Evolutionary conservation across 2,329 filamentous ascomycete species (phyloP), one percentile per base, ranked within the genome.

Genomic region (Trichoderma sp.): DNA sequence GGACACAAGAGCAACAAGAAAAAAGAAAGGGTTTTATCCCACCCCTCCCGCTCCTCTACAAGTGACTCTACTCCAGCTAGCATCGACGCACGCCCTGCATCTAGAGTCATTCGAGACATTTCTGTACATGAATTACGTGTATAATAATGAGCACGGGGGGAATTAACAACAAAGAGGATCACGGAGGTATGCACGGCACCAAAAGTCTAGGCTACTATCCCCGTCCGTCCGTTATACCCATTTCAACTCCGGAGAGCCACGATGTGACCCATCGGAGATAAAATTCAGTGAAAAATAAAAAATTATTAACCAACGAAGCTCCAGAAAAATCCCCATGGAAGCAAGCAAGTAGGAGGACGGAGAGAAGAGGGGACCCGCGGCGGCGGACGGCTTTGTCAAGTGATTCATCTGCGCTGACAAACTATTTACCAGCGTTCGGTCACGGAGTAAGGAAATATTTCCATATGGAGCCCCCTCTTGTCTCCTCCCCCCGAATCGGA

Each of bases 221-320:
- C 66, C 66, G 66, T 69, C 66, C 66, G 66, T 69, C 21, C 64
- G 29, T 59, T 59, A 59, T 59, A 59, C 45, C 66, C 66, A 69
- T 56, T 11, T 18, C 33, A 33, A 35, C 35, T 29, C 66, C 66
- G 66, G 50, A 27, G 50, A n/a, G 41, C 41, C 50, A 59, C 66
- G 66, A 59, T 59, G 45, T 38, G 66, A 56, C 66, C 45, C 66
- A 69, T 69, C 66, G 66, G 66, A 69, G 66, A 69, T 69, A 69
- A 59, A 69, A 33, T 27, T 27, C 27, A 35, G 11, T 33, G 14
- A 18, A 56, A 35, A 35, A 1, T 11, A 24, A 21, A 56, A 53
- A 53, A 45, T 56, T 9, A 45, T 45, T 8, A n/a, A 45, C 41
- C 41, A 45, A 45, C 41, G 18, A 45, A 45, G 41, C 41, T 45